phyloP scores from a whole-genome alignment of 306 rosid species.

The Lagenaria siceraria region DNA sequence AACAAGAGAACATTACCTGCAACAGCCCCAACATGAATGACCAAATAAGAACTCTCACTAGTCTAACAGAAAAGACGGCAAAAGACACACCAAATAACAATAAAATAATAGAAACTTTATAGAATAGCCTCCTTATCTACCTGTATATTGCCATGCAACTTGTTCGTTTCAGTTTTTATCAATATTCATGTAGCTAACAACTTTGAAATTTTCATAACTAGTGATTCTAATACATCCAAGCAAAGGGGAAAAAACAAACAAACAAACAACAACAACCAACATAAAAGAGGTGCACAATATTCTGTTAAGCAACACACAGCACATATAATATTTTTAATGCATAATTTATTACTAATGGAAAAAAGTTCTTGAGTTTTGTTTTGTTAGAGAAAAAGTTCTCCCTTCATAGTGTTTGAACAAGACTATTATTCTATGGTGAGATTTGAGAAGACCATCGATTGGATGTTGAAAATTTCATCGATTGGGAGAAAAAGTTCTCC shows the following conservation, averaged over 20 bases:
- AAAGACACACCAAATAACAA: background rate
- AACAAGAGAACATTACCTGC: conserved; percentile 87
- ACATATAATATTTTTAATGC: background rate
- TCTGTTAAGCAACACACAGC: background rate
- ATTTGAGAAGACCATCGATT: background rate
- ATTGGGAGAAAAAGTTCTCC: no score
- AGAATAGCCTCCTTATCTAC: background rate
- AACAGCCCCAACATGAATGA: conserved; percentile 12
- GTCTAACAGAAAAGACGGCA: background rate
- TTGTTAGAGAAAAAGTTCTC: background rate
- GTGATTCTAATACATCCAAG: background rate
- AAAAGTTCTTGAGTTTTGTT: background rate
- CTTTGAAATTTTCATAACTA: background rate
- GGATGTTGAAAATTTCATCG: background rate
- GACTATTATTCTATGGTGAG: background rate
- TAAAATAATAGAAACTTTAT: background rate
- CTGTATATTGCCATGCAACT: background rate
- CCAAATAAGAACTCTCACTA: background rate
- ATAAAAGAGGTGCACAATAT: background rate
- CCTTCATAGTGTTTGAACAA: background rate
- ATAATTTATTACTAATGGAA: background rate
- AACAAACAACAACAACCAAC: background rate
- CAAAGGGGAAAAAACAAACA: background rate
- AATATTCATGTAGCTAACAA: background rate
- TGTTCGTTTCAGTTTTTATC: background rate